Base-by-base conservation (phyloP, 768 basidiomycete species). In the Boletus insuetus region DNA sequence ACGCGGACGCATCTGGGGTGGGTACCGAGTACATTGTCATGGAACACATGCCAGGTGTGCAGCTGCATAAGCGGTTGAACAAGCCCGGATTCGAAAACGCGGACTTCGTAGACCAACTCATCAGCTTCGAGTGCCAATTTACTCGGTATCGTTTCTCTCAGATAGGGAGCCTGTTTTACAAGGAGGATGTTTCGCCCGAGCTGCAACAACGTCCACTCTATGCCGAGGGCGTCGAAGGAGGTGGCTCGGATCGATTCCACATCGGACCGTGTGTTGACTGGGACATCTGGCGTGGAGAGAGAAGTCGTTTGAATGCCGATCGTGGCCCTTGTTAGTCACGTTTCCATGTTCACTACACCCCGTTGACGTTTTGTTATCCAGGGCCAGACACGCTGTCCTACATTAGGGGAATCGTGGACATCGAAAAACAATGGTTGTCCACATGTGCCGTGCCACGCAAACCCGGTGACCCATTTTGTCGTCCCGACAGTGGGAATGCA, bases 81-180 rank as follows among this genome's bases (percentile, higher is more conserved):
- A 13, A 22, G 20, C 31, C 49, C 31, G 39, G 8, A 19, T 38
- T 22, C n/a, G 31, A 43, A 45, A 34, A 34, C 42, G 29, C 56
- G 16, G 56, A 34, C 5, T 19, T 69, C 38, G 50, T 70, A 10
- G 54, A 57, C 17, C 51, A 54, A 17, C 44, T 69, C 31, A 39
- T 68, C 31, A 53, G 55, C 16, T 55, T 71, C 6, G 66, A 69
- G 51, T 49, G 50, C 32, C 53, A 45, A 20, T 59, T 73, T 26
- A 35, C 54, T 35, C 48, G 22, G 14, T 39, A 58, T 34, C 48
- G 31, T 20, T 74, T 75, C 52, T 60, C 70, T 13, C 65, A 62
- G 20, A 64, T 69, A n/a, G 73, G 73, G 35, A 74, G 71, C 50
- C 55, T 75, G 46, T 74, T 73, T 54, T 75, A 67, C 64, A 12